Evolutionary conservation across 2,329 filamentous ascomycete species (phyloP).

Genomic region (Ophiostoma perfectum): DNA sequence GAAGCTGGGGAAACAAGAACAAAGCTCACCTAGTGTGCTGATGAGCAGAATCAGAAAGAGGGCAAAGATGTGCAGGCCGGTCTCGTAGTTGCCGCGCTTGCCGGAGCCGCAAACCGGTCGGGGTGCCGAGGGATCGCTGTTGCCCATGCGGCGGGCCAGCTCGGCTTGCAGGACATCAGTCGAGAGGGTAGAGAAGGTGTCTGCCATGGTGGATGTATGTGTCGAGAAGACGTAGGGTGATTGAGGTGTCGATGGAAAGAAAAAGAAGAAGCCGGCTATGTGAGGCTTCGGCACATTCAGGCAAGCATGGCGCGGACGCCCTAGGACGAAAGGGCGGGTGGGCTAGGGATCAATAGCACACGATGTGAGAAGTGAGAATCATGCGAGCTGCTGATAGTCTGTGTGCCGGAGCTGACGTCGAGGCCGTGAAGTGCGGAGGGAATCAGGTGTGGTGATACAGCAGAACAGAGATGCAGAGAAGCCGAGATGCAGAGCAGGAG

Average conservation of each 20-base stretch:
- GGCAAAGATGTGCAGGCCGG: slow-evolving; percentile 60
- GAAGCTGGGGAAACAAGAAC: neutral
- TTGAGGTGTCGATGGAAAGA: neutral
- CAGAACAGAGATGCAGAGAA: neutral
- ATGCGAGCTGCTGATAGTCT: neutral
- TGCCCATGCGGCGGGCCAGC: slow-evolving; percentile 43
- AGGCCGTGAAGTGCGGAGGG: neutral
- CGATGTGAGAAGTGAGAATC: neutral
- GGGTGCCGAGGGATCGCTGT: slow-evolving; percentile 32
- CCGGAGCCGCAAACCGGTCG: slow-evolving; percentile 50
- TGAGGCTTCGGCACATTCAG: slow-evolving; percentile 11
- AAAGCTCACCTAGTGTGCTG: slow-evolving; percentile 35
- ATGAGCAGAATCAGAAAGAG: slow-evolving; percentile 59
- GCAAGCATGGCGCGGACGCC: slow-evolving; percentile 11
- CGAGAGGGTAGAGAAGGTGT: slow-evolving; percentile 29
- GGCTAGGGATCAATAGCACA: neutral
- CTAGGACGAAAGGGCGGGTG: neutral
- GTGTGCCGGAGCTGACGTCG: neutral
- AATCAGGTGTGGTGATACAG: neutral
- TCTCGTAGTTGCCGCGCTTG: slow-evolving; percentile 56
- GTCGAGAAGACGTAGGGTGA: neutral
- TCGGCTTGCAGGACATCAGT: slow-evolving; percentile 50
- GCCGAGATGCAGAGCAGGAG: neutral
- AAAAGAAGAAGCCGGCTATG: slow-evolving; percentile 7
- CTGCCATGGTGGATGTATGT: neutral